These are phyloP conservation scores for Cryptococcus sp. DNA, from an alignment of 1,284 basidiomycete species.

Conservation along the genomic window DNA sequence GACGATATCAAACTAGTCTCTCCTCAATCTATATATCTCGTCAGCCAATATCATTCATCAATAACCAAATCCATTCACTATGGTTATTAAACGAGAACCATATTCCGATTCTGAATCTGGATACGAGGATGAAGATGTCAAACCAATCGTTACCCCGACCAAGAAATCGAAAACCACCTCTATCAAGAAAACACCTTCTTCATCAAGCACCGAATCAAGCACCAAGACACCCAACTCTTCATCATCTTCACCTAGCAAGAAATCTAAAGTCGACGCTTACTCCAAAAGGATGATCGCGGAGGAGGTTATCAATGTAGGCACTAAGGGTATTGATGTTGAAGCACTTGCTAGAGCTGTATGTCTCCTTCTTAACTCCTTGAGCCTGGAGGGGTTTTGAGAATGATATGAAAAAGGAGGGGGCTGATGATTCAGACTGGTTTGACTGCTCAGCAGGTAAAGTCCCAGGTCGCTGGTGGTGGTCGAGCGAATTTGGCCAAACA, in stretches of 20 bases:
- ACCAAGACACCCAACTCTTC: constrained; percentile 8
- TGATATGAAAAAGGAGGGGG: too few relatives aligned
- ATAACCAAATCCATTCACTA: not conserved
- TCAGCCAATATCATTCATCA: not conserved
- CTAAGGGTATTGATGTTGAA: constrained; percentile 15
- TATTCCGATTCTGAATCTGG: not conserved
- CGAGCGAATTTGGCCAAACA: constrained; percentile 28
- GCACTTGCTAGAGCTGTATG: constrained; percentile 3
- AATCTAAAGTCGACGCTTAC: constrained; percentile 13
- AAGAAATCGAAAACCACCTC: too few relatives aligned
- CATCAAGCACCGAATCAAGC: constrained; percentile 1
- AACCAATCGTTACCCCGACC: too few relatives aligned
- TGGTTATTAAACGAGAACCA: not conserved
- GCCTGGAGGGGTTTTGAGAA: too few relatives aligned
- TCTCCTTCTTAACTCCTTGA: not conserved
- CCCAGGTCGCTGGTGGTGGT: constrained; percentile 27
- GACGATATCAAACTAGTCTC: too few relatives aligned
- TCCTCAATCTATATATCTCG: too few relatives aligned
- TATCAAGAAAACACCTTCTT: too few relatives aligned
- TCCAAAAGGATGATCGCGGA: constrained; percentile 18
- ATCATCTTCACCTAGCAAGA: not conserved
- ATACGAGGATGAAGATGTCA: too few relatives aligned
- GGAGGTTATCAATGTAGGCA: constrained; percentile 20
- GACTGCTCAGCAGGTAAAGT: constrained; percentile 26
- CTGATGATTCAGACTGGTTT: constrained; percentile 31